phyloP scores from a whole-genome alignment of 2,329 filamentous ascomycete genomes.

The Purpureocillium lavendulum region DNA sequence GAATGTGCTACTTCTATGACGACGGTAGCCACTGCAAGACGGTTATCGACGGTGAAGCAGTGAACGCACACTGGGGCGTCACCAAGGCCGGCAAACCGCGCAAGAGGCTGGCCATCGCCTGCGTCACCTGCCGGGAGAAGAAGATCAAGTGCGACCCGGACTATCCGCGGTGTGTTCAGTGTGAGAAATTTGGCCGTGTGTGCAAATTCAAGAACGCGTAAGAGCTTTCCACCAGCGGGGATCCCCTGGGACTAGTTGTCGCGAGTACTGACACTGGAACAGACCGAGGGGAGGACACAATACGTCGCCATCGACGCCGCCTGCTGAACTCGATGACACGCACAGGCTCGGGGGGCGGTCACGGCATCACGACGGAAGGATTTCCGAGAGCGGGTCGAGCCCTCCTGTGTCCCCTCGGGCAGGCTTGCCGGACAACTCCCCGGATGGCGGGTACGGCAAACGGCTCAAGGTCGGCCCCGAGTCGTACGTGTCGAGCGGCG shows the following conservation, averaged over 20 bases:
- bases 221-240: constrained; percentile 28
- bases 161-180: constrained; percentile 79
- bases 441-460: constrained; percentile 34
- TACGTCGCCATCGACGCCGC: constrained; percentile 43
- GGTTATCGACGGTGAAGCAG: constrained; percentile 73
- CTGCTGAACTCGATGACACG: constrained; percentile 39
- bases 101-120: constrained; percentile 87
- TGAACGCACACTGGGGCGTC: constrained; percentile 88
- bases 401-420: constrained; percentile 40
- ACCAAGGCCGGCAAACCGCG: constrained; percentile 91
- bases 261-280: neutral
- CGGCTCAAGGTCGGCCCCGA: constrained; percentile 40
- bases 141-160: constrained; percentile 96
- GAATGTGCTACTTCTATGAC: constrained; percentile 77
- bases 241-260: no score
- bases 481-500: constrained; percentile 28
- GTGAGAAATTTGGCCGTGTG: constrained; percentile 78
- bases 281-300: constrained; percentile 52
- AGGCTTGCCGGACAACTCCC: constrained; percentile 21
- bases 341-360: constrained; percentile 23
- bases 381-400: constrained; percentile 34
- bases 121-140: constrained; percentile 87
- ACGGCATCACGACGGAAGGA: constrained; percentile 26
- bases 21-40: constrained; percentile 78
- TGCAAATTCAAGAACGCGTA: constrained; percentile 84